Evolutionary conservation across 208 protist species (phyloP), one percentile per base, ranked within the genome.

Genomic region (Wallacemonas collosoma): DNA sequence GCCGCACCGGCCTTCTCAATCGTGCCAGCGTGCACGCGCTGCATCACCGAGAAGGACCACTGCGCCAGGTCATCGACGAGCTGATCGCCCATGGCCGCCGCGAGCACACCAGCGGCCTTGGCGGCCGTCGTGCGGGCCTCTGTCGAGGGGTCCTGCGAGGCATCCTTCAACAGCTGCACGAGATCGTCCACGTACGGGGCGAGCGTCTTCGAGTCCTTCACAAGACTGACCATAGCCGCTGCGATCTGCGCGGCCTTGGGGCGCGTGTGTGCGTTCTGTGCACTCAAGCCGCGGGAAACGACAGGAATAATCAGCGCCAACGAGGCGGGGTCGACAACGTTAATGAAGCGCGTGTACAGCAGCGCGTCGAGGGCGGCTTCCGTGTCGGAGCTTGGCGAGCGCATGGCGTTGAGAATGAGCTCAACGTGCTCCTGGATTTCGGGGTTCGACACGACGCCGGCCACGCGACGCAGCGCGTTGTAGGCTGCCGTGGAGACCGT

Each of bases 171-270:
- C 57, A 90, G 79, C 36, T 71, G 77, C 47, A 98, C 82, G 1
- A 98, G 76, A 65, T 91, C 83, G n/a, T 90, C 80, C 40, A 85
- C 78, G 80, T 98, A 98, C 43, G 92, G 93, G 36, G 89, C 73
- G 60, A 98, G 80, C 12, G 86, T 87, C 62, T 89, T 85, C 44
- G 91, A 71, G 79, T 97, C 93, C 61, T 76, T 85, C 51, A 97
- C 86, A 50, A 98, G 87, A 63, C 67, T 90, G 50, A 95, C 87
- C 87, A 98, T 96, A 1, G 84, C 82, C 14, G 90, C 94, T 51
- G 96, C 83, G 72, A 98, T 97, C 82, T 97, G 94, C 17, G 94
- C 93, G 11, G 92, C 85, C 82, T 97, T 97, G n/a, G 89, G 85
- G 26, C 94, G 93, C 9, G 84, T 92, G 48, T 85, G 71, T 17